Evolutionary conservation across 495 filamentous ascomycete genomes (phyloP), one percentile per base, ranked within the genome.

Genomic region (Podospora anserina): DNA sequence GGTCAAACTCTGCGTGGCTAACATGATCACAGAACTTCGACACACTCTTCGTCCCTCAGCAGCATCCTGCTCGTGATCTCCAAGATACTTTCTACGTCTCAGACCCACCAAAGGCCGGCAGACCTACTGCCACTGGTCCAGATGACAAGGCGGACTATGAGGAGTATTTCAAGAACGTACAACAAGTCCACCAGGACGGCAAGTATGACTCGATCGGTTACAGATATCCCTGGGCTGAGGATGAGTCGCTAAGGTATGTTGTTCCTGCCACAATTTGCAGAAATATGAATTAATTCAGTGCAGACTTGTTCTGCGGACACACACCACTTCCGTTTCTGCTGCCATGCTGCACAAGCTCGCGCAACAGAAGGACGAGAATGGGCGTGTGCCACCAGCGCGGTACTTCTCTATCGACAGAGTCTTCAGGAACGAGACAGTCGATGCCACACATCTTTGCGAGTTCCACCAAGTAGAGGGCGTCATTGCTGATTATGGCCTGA

Each of bases 381-480:
- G 85, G 18, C 78, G 79, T 34, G 80, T 82, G 39, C 82, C 81
- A 9, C 93, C 95, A 0, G 93, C 93, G 15, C 88, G 93, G 63
- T 97, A 96, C 82, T 99, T 99, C 85, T 94, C 91, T 68, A 98
- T 99, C 80, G 95, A 99, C 79, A 88, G 94, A 39, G 95, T 99
- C 68, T 99, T 99, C 88, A 68, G 77, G 58, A 84, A 83, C 78
- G 95, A 99, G 81, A 91, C 92, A 5, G 94, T 99, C 69, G 95
- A 98, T 76, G 93, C 93, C 20, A 97, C 95, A 9, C 95, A 99
- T 83, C 82, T 99, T 70, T 93, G 93, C 16, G 94, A 99, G 82
- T 99, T 99, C 87, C 95, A 98, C 82, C 95, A 99, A 78, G 89
- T 97, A 59, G 95, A 99, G 80, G 95, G 95, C 76, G 94, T 99